Base-by-base conservation (phyloP, 2,329 filamentous ascomycete species). In the Nothomitra cinnamomea region DNA sequence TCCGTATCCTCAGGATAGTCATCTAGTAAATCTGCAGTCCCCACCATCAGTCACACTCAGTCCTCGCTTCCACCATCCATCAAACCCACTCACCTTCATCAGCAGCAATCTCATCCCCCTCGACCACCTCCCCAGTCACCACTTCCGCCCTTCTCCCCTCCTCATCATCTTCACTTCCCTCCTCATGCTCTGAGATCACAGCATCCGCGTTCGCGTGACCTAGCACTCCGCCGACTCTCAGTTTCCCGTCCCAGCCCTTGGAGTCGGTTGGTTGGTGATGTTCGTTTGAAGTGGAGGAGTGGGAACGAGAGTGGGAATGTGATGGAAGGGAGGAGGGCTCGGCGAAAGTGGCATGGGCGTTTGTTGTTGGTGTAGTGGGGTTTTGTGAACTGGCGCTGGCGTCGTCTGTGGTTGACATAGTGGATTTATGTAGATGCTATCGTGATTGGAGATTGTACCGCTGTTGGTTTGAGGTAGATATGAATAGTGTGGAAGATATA, bases 211-310 rank as follows among this genome's bases (percentile, higher is more conserved):
- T 10, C 28, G 5, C 28, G n/a, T n/a, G n/a, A n/a, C n/a, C n/a
- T 4, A 32, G 28, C 61, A 10, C 28, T 10, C 81, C 80, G 57
- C 85, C 80, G 51, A 95, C 69, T 40, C 86, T 76, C 56, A 90
- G 73, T 69, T 90, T 90, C 58, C 86, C 86, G 66, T 90, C 86
- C 86, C 86, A 90, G 57, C 86, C 86, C 61, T 68, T 70, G 59
- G 66, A 68, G 51, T 69, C 56, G 12, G 45, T 49, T 32, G 45
- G 45, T 24, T 35, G 45, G 10, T 49, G 45, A 28, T 17, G 25
- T 32, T 15, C 45, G 45, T 24, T 19, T n/a, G 38, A 41, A 19
- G 5, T 41, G 13, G n/a, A n/a, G n/a, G n/a, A n/a, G n/a, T n/a
- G n/a, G n/a, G n/a, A n/a, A n/a, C n/a, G n/a, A n/a, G n/a, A n/a